Percentiles rank a stretch among this genome's conserved stretches.
These are phyloP conservation scores for Knoxia roxburghii DNA, from an alignment of 257 asterid genomes.

Conservation along the genomic window DNA sequence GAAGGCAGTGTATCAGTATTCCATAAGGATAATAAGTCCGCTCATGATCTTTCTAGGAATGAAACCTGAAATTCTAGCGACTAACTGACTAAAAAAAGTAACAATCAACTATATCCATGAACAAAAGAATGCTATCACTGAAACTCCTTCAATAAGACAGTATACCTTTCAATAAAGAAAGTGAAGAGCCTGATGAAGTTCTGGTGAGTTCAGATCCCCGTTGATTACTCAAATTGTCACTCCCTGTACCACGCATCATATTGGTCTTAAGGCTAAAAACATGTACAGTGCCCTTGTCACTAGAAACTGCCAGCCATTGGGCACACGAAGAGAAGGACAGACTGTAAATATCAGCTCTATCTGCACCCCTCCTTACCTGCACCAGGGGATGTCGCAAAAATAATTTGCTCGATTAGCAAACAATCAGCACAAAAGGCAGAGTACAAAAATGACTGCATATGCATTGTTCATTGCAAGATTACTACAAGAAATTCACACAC, in stretches of 20 bases:
- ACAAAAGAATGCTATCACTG: background rate
- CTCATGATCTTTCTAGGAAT: background rate
- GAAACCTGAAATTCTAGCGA: background rate
- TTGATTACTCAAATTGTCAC: slow-evolving; percentile 43
- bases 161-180: slow-evolving; percentile 86
- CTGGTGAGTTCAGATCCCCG: slow-evolving; percentile 41
- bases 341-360: slow-evolving; percentile 89
- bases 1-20: background rate
- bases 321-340: slow-evolving; percentile 77
- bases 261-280: slow-evolving; percentile 77
- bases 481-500: background rate
- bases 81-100: background rate
- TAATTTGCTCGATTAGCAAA: background rate
- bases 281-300: slow-evolving; percentile 95
- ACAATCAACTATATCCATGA: background rate
- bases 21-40: background rate
- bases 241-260: slow-evolving; percentile 42
- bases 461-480: background rate
- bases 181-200: slow-evolving; percentile 53
- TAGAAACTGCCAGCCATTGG: slow-evolving; percentile 92
- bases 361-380: slow-evolving; percentile 97
- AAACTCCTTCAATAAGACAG: background rate
- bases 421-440: background rate
- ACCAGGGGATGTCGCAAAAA: slow-evolving; percentile 13
- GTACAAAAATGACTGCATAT: background rate